Evolutionary conservation across 2,329 filamentous ascomycete genomes (phyloP).

Genomic region (Graphiopsis chlorocephala): DNA sequence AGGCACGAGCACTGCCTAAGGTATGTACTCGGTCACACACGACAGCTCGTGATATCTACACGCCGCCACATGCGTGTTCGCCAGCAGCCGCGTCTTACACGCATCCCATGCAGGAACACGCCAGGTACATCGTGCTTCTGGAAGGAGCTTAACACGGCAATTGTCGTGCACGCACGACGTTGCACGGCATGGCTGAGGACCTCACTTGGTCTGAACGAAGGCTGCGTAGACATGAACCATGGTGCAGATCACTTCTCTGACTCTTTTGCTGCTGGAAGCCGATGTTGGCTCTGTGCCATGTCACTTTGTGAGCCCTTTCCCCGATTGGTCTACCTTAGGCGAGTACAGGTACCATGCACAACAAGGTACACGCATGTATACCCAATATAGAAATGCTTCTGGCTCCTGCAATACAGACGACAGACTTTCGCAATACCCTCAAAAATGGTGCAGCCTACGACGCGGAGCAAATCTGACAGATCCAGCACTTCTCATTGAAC

Average conservation of each 20-base stretch:
- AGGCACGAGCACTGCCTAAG: conserved; percentile 5
- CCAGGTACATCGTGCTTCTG: conserved; percentile 8
- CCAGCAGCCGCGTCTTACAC: conserved; percentile 15
- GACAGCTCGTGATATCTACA: conserved; percentile 2
- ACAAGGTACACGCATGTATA: neutral
- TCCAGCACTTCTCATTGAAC: neutral
- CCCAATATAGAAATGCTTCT: neutral
- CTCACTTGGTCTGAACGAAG: neutral
- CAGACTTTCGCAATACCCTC: neutral
- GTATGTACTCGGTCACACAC: neutral
- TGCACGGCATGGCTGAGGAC: conserved; percentile 1
- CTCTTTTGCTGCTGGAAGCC: neutral
- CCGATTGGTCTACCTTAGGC: neutral
- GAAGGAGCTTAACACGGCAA: conserved; percentile 12
- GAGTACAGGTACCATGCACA: neutral
- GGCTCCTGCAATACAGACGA: neutral
- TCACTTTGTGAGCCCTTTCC: neutral
- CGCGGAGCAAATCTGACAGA: neutral
- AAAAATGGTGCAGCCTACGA: neutral
- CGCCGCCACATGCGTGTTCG: conserved; percentile 13
- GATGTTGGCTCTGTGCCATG: neutral
- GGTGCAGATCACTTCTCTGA: neutral
- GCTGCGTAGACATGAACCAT: neutral
- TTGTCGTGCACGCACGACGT: conserved; percentile 9
- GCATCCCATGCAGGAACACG: conserved; percentile 15